Evolutionary conservation across 495 filamentous ascomycete genomes (phyloP), one percentile per base, ranked within the genome.

Genomic region (Amphirosellinia nigrospora): DNA sequence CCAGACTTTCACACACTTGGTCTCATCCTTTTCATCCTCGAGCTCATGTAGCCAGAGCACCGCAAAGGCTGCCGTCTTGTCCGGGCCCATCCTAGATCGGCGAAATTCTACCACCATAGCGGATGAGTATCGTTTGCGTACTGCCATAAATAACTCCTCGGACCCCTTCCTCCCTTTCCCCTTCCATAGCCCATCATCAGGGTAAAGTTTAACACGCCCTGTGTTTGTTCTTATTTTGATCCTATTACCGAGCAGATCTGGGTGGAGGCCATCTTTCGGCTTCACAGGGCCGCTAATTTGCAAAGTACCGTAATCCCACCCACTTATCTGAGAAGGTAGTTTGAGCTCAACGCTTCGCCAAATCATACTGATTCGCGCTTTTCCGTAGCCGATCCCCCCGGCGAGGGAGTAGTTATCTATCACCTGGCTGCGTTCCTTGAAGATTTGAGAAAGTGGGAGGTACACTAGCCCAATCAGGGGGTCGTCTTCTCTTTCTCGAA

Each of bases 331-430:
- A 41, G 72, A 74, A 1, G 86, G 86, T 16, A 88, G 75, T 53
- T 89, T 80, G 16, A 90, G 70, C 64, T 90, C 82, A 26, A 92
- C 83, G 52, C 89, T 91, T 39, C 91, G 83, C 81, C 91, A 93
- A 1, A 93, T 84, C 77, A 93, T 80, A 30, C 89, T 91, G 64
- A 93, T 82, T 13, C 90, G 82, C 16, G 82, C 82, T 36, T 88
- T 86, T 0, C 91, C 91, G 70, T 88, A 91, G 15, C 91, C 91
- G n/a, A 93, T 86, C 0, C 91, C 91, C 10, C 88, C 88, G 7
- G 84, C 80, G 13, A 86, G 73, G 0, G 91, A 91, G 70, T 86
- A 92, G 55, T 78, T 86, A n/a, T 83, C 84, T 70, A 88, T 86
- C 21, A 90, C 77, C 69, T 92, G 89, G 36, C 86, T 88, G 2